phyloP scores from a whole-genome alignment of 306 rosid species.

The Pterocarpus macrocarpus region DNA sequence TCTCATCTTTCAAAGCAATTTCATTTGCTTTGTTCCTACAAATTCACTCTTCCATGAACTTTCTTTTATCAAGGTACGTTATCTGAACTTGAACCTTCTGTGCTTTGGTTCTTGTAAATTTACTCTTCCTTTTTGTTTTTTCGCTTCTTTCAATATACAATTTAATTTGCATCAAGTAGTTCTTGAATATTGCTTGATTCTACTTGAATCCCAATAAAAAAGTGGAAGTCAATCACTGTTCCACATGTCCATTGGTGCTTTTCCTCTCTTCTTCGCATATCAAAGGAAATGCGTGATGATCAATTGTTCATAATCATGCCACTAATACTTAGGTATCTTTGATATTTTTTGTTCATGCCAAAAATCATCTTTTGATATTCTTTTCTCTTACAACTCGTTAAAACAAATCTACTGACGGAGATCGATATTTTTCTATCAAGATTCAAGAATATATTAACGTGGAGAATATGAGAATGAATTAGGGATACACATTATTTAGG shows the following conservation, averaged over 20 bases:
- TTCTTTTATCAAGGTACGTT: constrained; percentile 72
- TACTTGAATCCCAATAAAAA: background rate
- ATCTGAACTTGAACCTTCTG: constrained; percentile 22
- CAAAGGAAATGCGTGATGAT: constrained; percentile 26
- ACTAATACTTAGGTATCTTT: constrained; percentile 13
- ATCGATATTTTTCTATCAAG: background rate
- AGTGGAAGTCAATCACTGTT: constrained; percentile 40
- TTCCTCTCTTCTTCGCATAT: constrained; percentile 35
- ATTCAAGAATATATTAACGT: background rate
- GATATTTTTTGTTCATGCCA: background rate
- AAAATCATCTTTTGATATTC: background rate
- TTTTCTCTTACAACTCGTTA: no score
- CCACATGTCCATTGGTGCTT: constrained; percentile 45
- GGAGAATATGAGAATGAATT: background rate
- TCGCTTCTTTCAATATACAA: constrained; percentile 31
- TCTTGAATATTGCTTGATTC: constrained; percentile 39
- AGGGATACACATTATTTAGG: background rate
- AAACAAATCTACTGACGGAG: no score
- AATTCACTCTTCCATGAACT: constrained; percentile 57
- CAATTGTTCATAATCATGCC: constrained; percentile 22
- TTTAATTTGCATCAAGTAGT: constrained; percentile 24
- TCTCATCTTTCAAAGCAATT: constrained; percentile 43
- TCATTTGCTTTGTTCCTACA: constrained; percentile 40
- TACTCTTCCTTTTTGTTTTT: constrained; percentile 46
- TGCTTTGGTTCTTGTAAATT: constrained; percentile 41